These are phyloP conservation scores for Chalaropsis ovoidea DNA, from an alignment of 2,329 filamentous ascomycete genomes.

Conservation along the genomic window DNA sequence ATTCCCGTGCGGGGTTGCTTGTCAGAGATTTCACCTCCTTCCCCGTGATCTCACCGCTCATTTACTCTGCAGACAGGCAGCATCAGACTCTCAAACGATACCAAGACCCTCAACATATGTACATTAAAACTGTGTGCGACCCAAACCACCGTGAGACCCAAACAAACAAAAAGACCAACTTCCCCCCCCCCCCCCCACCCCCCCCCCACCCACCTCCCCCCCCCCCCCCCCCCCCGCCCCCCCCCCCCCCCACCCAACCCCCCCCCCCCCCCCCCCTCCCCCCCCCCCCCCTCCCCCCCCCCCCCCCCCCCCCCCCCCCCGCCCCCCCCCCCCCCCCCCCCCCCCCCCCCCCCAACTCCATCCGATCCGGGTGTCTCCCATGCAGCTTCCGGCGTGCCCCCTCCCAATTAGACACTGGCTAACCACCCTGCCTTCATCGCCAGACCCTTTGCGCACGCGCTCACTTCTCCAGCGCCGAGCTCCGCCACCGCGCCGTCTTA, in stretches of 20 bases:
- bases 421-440: not conserved
- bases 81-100: not conserved
- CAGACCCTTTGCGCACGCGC: not conserved
- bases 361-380: not conserved
- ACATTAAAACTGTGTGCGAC: not conserved
- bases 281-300: too few species aligned
- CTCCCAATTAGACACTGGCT: not conserved
- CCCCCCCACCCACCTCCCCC: too few species aligned
- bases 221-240: too few species aligned
- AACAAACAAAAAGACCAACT: too few species aligned
- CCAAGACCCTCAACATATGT: not conserved
- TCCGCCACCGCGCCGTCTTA: constrained; percentile 6
- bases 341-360: too few species aligned
- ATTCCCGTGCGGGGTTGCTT: not conserved
- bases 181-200: too few species aligned
- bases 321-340: too few species aligned
- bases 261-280: too few species aligned
- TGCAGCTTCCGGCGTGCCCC: not conserved
- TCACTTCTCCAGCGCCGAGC: not conserved
- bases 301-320: too few species aligned
- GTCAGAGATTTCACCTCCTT: constrained; percentile 8
- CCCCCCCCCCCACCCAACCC: too few species aligned
- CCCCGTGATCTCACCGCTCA: not conserved
- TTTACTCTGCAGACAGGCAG: too few species aligned
- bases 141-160: too few species aligned